Evolutionary conservation across 148 eudicot genomes (phyloP), one percentile per base, ranked within the genome.

Genomic region (Arctostaphylos glauca): DNA sequence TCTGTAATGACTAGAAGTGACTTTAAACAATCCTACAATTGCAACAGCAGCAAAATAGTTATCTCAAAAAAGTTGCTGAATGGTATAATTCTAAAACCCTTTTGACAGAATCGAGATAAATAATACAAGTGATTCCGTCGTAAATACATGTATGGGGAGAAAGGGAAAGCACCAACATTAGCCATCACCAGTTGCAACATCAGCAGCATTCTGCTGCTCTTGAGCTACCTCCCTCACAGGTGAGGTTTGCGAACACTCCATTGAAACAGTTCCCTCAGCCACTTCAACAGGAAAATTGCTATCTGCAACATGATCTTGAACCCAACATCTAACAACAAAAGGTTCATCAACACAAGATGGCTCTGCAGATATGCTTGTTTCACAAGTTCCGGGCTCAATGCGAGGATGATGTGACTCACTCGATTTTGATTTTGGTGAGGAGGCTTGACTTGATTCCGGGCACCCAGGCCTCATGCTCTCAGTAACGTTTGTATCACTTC

Each of bases 161-260:
- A 31, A 72, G 52, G 7, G 52, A 43, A 52, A 72, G 76, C 76
- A 72, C 50, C 76, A 72, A 74, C 21, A 48, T 74, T 49, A 74
- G 9, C 55, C 38, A 74, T 74, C 77, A 48, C 55, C 77, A 48
- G 53, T 48, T 47, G 77, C 54, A 46, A 49, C 41, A 74, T 74
- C 41, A 21, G 77, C 41, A 74, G 55, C 56, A 19, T 48, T 74
- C 77, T n/a, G 77, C 3, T 48, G 6, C 77, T 74, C 56, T 16
- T n/a, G 12, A n/a, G 18, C 16, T 72, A 46, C 76, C n/a, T 18
- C n/a, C 56, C 41, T 74, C 50, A 49, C 38, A 48, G 55, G 77
- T n/a, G 77, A 74, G 55, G 52, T 48, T n/a, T 48, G 77, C 77
- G 31, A 21, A 74, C 76, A 44, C 76, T 72, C 50, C 23, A 44